phyloP scores from a whole-genome alignment of 345 rosid species.

The Abelmoschus esculentus region DNA sequence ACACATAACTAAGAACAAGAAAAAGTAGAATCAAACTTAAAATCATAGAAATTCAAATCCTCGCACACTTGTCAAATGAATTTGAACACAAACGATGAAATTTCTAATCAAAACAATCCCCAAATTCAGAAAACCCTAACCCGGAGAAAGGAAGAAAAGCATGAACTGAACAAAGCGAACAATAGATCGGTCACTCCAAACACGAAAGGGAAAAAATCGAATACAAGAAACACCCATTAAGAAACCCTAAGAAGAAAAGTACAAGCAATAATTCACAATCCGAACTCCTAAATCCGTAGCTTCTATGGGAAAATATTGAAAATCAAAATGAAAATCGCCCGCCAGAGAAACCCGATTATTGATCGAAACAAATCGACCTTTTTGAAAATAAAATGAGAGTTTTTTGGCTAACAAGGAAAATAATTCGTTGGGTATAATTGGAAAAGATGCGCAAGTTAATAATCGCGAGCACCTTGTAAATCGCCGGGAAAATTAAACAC shows the following conservation, averaged over 20 bases:
- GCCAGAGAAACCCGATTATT: conserved; percentile 19
- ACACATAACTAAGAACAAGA: neutral
- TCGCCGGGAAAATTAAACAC: conserved; percentile 41
- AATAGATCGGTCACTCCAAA: conserved; percentile 45
- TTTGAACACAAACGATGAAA: neutral
- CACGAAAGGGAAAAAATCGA: conserved; percentile 23
- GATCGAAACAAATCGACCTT: conserved; percentile 18
- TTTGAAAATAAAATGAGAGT: conserved; percentile 14
- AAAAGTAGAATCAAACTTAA: neutral
- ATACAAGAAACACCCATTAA: conserved; percentile 30
- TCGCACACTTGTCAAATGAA: neutral
- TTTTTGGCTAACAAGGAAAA: neutral
- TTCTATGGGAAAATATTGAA: neutral
- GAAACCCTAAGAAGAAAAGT: conserved; percentile 25
- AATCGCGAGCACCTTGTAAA: conserved; percentile 39
- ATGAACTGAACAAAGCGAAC: conserved; percentile 25
- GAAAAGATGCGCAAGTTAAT: conserved; percentile 37
- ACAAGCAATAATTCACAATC: conserved; percentile 17
- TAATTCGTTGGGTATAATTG: conserved; percentile 4
- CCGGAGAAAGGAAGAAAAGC: conserved; percentile 5
- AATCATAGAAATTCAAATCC: neutral
- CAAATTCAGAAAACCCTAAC: conserved; percentile 11
- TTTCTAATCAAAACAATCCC: conserved; percentile 1
- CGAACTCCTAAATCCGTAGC: conserved; percentile 12
- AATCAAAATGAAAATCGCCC: conserved; percentile 17